phyloP scores from a whole-genome alignment of 805 yeast species.

The Kazachstania psychrophila region DNA sequence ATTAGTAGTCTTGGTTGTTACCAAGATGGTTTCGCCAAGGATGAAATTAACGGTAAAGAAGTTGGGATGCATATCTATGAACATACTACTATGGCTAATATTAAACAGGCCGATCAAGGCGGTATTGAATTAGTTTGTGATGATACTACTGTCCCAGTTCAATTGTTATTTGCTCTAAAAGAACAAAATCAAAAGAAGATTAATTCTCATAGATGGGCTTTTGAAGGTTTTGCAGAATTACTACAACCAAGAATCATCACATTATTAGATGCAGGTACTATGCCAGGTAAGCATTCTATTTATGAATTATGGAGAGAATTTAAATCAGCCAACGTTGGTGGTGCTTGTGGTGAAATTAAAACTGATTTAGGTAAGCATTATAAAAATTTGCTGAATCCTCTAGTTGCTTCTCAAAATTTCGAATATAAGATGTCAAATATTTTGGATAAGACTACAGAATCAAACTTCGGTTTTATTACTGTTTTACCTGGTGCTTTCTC shows the following conservation, averaged over 20 bases:
- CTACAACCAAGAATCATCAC: conserved; percentile 76
- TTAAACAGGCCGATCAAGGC: conserved; percentile 53
- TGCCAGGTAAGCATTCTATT: conserved; percentile 74
- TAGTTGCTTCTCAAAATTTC: conserved; percentile 93
- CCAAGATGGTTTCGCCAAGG: conserved; percentile 94
- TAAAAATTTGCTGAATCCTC: conserved; percentile 59
- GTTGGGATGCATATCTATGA: conserved; percentile 88
- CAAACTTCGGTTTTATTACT: conserved; percentile 86
- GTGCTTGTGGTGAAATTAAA: conserved; percentile 95
- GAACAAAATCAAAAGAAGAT: conserved; percentile 84
- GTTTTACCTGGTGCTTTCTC: conserved; percentile 96
- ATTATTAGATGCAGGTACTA: conserved; percentile 89
- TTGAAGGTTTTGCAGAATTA: conserved; percentile 82
- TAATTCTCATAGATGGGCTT: conserved; percentile 94
- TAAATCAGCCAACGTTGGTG: conserved; percentile 73
- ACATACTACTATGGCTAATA: conserved; percentile 86
- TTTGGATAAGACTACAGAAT: conserved; percentile 91
- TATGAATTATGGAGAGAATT: conserved; percentile 88
- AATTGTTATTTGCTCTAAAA: conserved; percentile 79
- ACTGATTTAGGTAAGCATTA: conserved; percentile 66
- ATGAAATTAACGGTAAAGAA: conserved; percentile 70
- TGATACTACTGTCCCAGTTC: conserved; percentile 66
- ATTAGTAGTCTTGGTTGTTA: conserved; percentile 82
- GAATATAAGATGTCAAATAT: conserved; percentile 95
- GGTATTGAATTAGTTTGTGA: conserved; percentile 46